phyloP scores from a whole-genome alignment of 2,329 filamentous ascomycete species.

The Lasiodiplodia sp. region DNA sequence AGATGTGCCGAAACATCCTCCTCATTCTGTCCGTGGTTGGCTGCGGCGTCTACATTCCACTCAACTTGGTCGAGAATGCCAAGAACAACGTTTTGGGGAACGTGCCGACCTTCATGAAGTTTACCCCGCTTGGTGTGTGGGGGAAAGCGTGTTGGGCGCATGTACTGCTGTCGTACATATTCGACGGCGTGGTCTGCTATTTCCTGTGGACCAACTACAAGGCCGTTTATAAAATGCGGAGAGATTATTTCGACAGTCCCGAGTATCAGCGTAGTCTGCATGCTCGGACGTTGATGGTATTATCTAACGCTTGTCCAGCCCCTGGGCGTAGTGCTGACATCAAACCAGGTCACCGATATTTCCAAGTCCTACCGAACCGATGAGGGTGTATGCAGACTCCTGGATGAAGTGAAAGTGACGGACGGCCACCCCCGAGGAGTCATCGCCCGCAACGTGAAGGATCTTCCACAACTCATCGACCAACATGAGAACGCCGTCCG shows the following conservation, averaged over 20 bases:
- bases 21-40: constrained; percentile 74
- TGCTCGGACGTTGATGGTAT: constrained; percentile 67
- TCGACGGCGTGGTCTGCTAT: constrained; percentile 76
- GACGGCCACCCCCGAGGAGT: constrained; percentile 80
- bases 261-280: constrained; percentile 91
- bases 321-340: not conserved
- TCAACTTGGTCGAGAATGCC: constrained; percentile 65
- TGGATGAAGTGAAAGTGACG: constrained; percentile 79
- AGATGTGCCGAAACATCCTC: constrained; percentile 95
- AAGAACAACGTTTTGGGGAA: constrained; percentile 42
- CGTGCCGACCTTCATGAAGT: constrained; percentile 57
- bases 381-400: constrained; percentile 85
- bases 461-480: constrained; percentile 83
- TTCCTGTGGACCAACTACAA: constrained; percentile 94
- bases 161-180: constrained; percentile 66
- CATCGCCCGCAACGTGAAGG: constrained; percentile 90
- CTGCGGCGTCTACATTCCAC: constrained; percentile 78
- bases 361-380: constrained; percentile 79
- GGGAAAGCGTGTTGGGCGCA: constrained; percentile 64
- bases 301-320: not conserved
- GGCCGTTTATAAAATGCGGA: constrained; percentile 73
- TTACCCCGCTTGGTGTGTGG: constrained; percentile 64
- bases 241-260: constrained; percentile 80
- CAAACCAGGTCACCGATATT: constrained; percentile 76
- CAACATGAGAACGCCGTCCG: constrained; percentile 83